These are phyloP conservation scores for Mallotus nudiflorus DNA, from an alignment of 345 rosid genomes.

Conservation along the genomic window DNA sequence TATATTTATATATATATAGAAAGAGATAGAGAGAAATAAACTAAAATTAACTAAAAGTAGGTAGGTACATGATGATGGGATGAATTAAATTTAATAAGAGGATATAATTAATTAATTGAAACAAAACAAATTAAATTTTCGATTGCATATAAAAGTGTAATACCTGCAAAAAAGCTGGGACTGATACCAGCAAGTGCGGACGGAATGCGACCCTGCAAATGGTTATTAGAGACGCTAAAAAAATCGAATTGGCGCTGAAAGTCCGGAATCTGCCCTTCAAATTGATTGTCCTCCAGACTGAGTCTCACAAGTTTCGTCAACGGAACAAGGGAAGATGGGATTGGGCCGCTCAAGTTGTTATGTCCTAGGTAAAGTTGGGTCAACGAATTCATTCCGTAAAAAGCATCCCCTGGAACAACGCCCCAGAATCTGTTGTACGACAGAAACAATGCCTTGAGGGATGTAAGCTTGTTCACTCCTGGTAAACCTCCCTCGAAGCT, in stretches of 20 bases:
- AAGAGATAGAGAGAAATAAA: too few relatives aligned
- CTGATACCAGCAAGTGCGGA: slow-evolving; percentile 33
- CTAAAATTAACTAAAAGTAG: too few relatives aligned
- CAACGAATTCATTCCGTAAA: slow-evolving; percentile 50
- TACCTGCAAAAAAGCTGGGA: slow-evolving; percentile 51
- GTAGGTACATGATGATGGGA: too few relatives aligned
- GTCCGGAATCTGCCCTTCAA: slow-evolving; percentile 55
- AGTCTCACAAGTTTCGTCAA: slow-evolving; percentile 46
- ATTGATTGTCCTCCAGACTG: slow-evolving; percentile 53
- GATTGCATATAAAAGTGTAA: background rate
- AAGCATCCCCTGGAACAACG: slow-evolving; percentile 38
- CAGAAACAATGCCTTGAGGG: slow-evolving; percentile 49
- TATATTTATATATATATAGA: too few relatives aligned
- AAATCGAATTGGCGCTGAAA: slow-evolving; percentile 39
- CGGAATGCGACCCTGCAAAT: slow-evolving; percentile 57
- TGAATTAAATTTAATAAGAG: too few relatives aligned
- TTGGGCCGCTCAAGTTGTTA: slow-evolving; percentile 50
- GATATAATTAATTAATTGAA: too few relatives aligned
- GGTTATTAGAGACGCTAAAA: slow-evolving; percentile 55
- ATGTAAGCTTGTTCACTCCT: slow-evolving; percentile 33
- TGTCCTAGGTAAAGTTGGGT: slow-evolving; percentile 50
- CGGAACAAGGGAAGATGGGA: slow-evolving; percentile 53
- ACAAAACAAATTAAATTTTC: too few relatives aligned
- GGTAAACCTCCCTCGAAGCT: slow-evolving; percentile 61
- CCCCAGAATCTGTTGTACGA: slow-evolving; percentile 62